These are phyloP conservation scores for Xylariaceae sp. DNA, from an alignment of 2,329 filamentous ascomycete genomes.

Conservation along the genomic window DNA sequence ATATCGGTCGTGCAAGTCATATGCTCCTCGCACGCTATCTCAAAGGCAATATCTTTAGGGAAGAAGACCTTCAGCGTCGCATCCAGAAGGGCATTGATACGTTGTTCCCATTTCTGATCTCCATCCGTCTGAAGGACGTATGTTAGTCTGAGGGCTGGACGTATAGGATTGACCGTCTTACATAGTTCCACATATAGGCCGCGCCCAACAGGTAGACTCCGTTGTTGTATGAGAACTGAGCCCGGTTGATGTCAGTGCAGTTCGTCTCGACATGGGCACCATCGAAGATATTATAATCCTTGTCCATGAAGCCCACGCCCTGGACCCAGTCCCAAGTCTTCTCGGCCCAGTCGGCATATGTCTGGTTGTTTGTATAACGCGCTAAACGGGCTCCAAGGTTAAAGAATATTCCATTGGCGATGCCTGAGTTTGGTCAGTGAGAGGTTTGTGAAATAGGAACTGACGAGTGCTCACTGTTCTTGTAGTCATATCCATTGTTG, in stretches of 20 bases:
- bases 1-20: slow-evolving; percentile 60
- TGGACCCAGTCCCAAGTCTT: slow-evolving; percentile 60
- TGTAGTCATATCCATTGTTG: slow-evolving; percentile 54
- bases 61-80: slow-evolving; percentile 53
- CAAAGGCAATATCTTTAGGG: slow-evolving; percentile 52
- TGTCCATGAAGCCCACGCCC: slow-evolving; percentile 50
- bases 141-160: slow-evolving; percentile 6
- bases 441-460: neutral
- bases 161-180: slow-evolving; percentile 17
- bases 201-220: slow-evolving; percentile 51
- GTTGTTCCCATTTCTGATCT: slow-evolving; percentile 47
- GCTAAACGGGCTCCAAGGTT: slow-evolving; percentile 61
- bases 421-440: slow-evolving; percentile 34
- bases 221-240: slow-evolving; percentile 58
- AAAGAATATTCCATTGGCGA: slow-evolving; percentile 54
- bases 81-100: slow-evolving; percentile 51
- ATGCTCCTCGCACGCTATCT: slow-evolving; percentile 54
- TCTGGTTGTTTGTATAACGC: slow-evolving; percentile 64
- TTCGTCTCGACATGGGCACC: slow-evolving; percentile 49
- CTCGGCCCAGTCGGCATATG: slow-evolving; percentile 65
- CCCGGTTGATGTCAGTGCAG: slow-evolving; percentile 52
- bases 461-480: slow-evolving; percentile 34
- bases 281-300: slow-evolving; percentile 51
- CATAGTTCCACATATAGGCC: slow-evolving; percentile 49
- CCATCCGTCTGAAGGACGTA: slow-evolving; percentile 39